Conservation (phyloP, 805 yeast species). For the Yamadazyma tumulicola region DNA sequence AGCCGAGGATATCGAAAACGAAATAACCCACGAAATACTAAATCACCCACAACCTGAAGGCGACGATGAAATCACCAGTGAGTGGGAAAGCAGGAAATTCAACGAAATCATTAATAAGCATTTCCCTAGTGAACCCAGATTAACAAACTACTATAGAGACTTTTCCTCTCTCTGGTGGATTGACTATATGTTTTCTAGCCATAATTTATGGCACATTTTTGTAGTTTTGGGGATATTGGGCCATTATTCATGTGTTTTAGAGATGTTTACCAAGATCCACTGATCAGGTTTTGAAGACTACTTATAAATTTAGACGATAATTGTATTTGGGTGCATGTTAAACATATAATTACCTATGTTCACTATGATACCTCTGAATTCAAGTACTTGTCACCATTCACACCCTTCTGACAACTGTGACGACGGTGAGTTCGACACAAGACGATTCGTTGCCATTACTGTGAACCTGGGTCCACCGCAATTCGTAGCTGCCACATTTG, state of each 20-base stretch:
- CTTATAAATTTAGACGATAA: too few relatives aligned
- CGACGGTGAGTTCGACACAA: too few relatives aligned
- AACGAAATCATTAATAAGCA: conserved; percentile 32
- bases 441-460: too few relatives aligned
- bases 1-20: conserved; percentile 24
- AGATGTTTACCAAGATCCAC: conserved; percentile 54
- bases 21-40: conserved; percentile 10
- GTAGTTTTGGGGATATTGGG: conserved; percentile 88
- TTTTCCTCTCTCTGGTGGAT: conserved; percentile 78
- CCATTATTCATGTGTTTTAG: conserved; percentile 76
- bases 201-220: conserved; percentile 90
- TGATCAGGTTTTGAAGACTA: too few relatives aligned
- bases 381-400: too few relatives aligned
- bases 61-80: conserved; percentile 7
- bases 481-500: too few relatives aligned
- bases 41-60: conserved; percentile 2
- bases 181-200: conserved; percentile 72
- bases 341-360: too few relatives aligned
- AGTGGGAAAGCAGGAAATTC: conserved; percentile 18
- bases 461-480: too few relatives aligned
- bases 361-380: too few relatives aligned
- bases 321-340: too few relatives aligned
- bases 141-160: conserved; percentile 33
- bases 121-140: conserved; percentile 30
- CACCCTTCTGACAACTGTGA: too few relatives aligned